A percentile compares a stretch with the other conserved stretches of the same genome.
phyloP scores from a whole-genome alignment of 2,329 filamentous ascomycete genomes.

The Rutstroemia sp. region DNA sequence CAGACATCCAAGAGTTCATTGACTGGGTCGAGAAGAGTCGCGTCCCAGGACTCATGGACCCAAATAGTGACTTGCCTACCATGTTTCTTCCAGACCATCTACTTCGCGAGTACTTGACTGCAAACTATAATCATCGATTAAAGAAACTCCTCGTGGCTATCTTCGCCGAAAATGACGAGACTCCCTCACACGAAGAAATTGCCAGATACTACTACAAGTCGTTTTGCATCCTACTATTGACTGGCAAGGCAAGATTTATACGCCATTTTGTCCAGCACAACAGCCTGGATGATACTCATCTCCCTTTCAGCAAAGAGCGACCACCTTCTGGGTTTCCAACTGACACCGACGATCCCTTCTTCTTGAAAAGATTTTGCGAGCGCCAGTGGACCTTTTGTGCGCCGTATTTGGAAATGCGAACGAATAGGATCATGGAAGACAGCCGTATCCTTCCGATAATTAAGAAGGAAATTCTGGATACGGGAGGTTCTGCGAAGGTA shows the following conservation, averaged over 20 bases:
- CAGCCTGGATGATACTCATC: neutral
- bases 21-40: neutral
- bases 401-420: neutral
- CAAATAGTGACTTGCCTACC: neutral
- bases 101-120: neutral
- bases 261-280: constrained; percentile 3
- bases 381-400: neutral
- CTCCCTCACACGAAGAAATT: neutral
- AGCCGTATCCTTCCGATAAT: neutral
- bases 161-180: neutral
- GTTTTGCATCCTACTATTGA: constrained; percentile 11
- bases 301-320: neutral
- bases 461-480: neutral
- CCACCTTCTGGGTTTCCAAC: neutral
- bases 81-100: neutral
- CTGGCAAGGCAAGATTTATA: constrained; percentile 1
- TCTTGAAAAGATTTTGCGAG: neutral
- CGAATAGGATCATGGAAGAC: neutral
- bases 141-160: neutral
- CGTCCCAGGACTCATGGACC: neutral
- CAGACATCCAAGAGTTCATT: neutral
- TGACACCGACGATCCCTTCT: neutral
- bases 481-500: neutral
- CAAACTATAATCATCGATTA: neutral
- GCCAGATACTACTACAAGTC: neutral